phyloP scores from a whole-genome alignment of 2,329 filamentous ascomycete genomes.

The Alternaria ventricosa region DNA sequence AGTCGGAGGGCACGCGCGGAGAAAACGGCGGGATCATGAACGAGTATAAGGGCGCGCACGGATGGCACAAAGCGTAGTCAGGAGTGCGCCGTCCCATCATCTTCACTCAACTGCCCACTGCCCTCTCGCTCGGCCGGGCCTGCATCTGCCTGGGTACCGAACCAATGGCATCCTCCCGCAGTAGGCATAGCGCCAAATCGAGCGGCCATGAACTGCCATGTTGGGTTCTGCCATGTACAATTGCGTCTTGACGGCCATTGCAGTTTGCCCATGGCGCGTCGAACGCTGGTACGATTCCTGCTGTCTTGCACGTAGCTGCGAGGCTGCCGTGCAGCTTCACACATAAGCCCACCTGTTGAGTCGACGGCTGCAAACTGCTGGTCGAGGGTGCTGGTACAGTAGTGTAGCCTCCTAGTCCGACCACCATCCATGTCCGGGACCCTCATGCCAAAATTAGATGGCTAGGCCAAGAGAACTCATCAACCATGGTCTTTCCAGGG shows the following conservation, averaged over 20 bases:
- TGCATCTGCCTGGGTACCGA: conserved; percentile 9
- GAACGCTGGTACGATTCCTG: not conserved
- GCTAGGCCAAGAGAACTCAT: conserved; percentile 1
- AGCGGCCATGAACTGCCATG: conserved; percentile 6
- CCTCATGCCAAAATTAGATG: conserved; percentile 24
- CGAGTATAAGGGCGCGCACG: conserved; percentile 14
- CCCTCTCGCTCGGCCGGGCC: conserved; percentile 9
- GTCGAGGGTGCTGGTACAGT: conserved; percentile 7
- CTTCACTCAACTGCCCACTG: conserved; percentile 3
- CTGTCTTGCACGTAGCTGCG: conserved; percentile 4
- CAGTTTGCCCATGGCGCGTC: not conserved
- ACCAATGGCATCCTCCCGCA: conserved; percentile 12
- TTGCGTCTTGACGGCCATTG: not conserved
- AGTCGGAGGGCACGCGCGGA: conserved; percentile 4
- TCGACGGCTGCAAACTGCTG: conserved; percentile 8
- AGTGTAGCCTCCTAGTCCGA: conserved; percentile 2
- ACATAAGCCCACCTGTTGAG: not conserved
- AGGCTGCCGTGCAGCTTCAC: not conserved
- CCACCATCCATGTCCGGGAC: conserved; percentile 14
- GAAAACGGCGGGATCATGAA: conserved; percentile 3
- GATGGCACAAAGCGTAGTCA: conserved; percentile 13
- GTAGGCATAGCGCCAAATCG: conserved; percentile 12
- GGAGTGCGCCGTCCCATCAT: conserved; percentile 21
- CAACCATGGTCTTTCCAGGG: not conserved
- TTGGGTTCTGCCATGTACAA: not conserved